phyloP scores from a whole-genome alignment of 495 filamentous ascomycete species.

The Clohesyomyces aquaticus region DNA sequence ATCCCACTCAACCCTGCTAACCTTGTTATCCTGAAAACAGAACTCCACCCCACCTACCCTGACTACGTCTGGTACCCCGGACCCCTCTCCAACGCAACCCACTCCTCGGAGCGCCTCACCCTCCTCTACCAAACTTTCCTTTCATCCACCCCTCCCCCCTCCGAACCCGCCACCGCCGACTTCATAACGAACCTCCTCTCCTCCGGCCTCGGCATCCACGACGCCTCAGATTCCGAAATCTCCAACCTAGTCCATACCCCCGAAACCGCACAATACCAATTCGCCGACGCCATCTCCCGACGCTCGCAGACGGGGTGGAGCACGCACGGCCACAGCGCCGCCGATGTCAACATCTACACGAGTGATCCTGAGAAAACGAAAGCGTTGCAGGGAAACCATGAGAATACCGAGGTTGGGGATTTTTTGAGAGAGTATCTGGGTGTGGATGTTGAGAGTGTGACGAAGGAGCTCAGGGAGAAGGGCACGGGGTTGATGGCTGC shows the following conservation, averaged over 20 bases:
- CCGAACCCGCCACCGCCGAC: slow-evolving; percentile 33
- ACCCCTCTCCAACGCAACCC: slow-evolving; percentile 77
- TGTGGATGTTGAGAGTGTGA: slow-evolving; percentile 75
- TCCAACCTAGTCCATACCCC: slow-evolving; percentile 62
- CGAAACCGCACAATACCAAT: slow-evolving; percentile 57
- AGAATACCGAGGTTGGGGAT: slow-evolving; percentile 89
- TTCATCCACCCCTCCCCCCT: slow-evolving; percentile 41
- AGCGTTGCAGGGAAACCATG: slow-evolving; percentile 76
- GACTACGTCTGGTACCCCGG: slow-evolving; percentile 86
- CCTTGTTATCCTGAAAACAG: slow-evolving; percentile 39
- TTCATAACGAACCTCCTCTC: slow-evolving; percentile 68
- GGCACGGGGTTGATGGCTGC: slow-evolving; percentile 39
- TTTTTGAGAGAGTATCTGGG: slow-evolving; percentile 81
- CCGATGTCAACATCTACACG: slow-evolving; percentile 91
- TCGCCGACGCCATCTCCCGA: slow-evolving; percentile 82
- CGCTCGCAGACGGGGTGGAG: slow-evolving; percentile 90
- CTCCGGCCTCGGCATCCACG: slow-evolving; percentile 71
- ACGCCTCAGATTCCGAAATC: slow-evolving; percentile 74
- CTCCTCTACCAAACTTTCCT: slow-evolving; percentile 62
- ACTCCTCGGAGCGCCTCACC: slow-evolving; percentile 73
- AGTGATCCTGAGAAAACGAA: slow-evolving; percentile 53
- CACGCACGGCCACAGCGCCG: slow-evolving; percentile 85
- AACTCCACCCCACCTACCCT: slow-evolving; percentile 68
- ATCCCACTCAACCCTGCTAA: slow-evolving; percentile 1
- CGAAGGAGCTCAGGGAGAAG: slow-evolving; percentile 70